Evolutionary conservation across 208 protist genomes (phyloP), one percentile per base, ranked within the genome.

Genomic region (Trypanosoma boissoni): DNA sequence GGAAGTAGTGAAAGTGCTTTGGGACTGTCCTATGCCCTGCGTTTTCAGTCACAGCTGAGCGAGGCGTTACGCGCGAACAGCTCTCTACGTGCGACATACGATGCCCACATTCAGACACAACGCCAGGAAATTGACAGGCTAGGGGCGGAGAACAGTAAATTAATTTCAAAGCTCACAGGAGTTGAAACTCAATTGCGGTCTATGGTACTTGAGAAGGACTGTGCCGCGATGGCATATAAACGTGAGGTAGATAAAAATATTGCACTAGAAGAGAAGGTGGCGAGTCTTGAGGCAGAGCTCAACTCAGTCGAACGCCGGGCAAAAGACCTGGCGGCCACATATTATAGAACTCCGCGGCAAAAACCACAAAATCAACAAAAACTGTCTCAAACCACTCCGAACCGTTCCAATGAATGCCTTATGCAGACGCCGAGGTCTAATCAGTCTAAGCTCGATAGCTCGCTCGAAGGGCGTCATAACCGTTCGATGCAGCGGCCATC

Each of bases 151-250:
- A 89, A 87, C 65, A 76, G 63, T 36, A 34, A 57, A 10, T 69
- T 90, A 18, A 48, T 62, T 2, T 55, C 46, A 29, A 59, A 68
- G n/a, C 50, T 86, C 18, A 66, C 70, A 10, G 74, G 74, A 45
- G 66, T 89, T 2, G 77, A 92, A 45, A 55, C 72, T 2, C 61
- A 77, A 37, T 29, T 83, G 23, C 72, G 80, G 28, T 56, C 68
- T n/a, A 14, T 86, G 27, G 41, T 39, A 7, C 71, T 90, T 4
- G 86, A 83, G 16, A 88, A 88, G 48, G 85, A 92, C 10, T 78
- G 82, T 39, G 59, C 60, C 3, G 74, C 78, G 60, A 79, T 70
- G 59, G 60, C 68, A 18, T 55, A 80, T 52, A 68, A 78, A n/a
- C 72, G 80, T 49, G 77, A 83, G 36, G 66, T 79, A 31, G 75